phyloP scores from a whole-genome alignment of 139 green algal species.

The Spirogloea muscicola region DNA sequence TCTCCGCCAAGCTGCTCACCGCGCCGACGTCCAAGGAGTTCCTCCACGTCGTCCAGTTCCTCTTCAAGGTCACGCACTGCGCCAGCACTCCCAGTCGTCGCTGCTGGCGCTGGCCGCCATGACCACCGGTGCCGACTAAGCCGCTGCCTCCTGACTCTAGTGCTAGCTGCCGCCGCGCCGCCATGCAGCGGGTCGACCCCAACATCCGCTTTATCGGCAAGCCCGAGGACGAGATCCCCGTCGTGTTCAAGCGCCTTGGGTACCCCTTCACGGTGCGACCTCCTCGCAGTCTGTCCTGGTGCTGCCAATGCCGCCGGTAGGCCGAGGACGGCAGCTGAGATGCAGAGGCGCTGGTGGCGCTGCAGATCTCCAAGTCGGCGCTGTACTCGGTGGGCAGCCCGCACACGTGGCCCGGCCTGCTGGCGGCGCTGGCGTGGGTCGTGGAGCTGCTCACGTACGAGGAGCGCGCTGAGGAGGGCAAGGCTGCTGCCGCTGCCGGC shows the following conservation, averaged over 20 bases:
- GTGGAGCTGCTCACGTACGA: conserved; percentile 87
- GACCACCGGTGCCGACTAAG: too few relatives aligned
- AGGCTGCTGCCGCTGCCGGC: conserved; percentile 50
- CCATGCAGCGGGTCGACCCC: conserved; percentile 74
- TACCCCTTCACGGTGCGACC: conserved; percentile 96
- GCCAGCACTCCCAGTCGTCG: too few relatives aligned
- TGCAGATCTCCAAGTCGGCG: conserved; percentile 79
- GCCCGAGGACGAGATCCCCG: conserved; percentile 58
- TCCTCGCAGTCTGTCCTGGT: too few relatives aligned
- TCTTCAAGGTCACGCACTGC: conserved; percentile 69
- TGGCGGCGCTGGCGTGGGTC: conserved; percentile 83
- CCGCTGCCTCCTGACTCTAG: too few relatives aligned
- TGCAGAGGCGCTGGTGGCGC: too few relatives aligned
- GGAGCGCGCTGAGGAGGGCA: conserved; percentile 58
- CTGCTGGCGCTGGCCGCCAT: too few relatives aligned
- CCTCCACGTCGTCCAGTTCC: conserved; percentile 77
- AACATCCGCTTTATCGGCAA: conserved; percentile 71
- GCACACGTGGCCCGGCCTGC: conserved; percentile 84
- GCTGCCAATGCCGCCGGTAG: too few relatives aligned
- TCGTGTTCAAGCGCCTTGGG: conserved; percentile 84
- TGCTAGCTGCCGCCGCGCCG: too few relatives aligned
- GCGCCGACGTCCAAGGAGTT: conserved; percentile 90
- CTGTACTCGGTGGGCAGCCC: conserved; percentile 84
- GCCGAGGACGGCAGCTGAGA: too few relatives aligned
- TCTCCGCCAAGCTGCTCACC: conserved; percentile 75